A percentile compares a stretch with the other conserved stretches of the same genome.
These are phyloP conservation scores for Pythium oligandrum DNA, from an alignment of 352 stramenopile genomes.

Conservation along the genomic window DNA sequence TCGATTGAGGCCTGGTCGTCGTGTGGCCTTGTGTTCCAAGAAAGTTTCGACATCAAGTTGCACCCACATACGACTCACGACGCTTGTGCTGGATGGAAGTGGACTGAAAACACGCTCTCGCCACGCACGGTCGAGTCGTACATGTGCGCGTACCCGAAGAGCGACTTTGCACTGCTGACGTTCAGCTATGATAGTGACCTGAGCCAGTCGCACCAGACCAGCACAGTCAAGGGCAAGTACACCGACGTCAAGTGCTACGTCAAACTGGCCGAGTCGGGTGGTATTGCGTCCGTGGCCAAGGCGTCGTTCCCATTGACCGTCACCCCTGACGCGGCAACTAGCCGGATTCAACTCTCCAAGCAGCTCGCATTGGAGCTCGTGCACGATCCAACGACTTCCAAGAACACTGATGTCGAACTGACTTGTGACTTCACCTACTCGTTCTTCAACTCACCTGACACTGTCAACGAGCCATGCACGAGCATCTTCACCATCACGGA, in stretches of 20 bases:
- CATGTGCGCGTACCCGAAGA: conserved; percentile 51
- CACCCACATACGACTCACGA: conserved; percentile 29
- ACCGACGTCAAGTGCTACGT: background rate
- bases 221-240: conserved; percentile 14
- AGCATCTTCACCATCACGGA: too few relatives aligned
- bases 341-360: conserved; percentile 28
- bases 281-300: too few relatives aligned
- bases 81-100: conserved; percentile 23
- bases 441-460: conserved; percentile 7
- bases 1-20: conserved; percentile 51
- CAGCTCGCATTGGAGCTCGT: conserved; percentile 47
- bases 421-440: conserved; percentile 45
- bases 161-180: conserved; percentile 61
- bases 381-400: conserved; percentile 28
- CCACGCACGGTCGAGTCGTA: conserved; percentile 21
- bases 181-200: conserved; percentile 46
- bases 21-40: conserved; percentile 38
- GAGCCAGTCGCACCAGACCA: conserved; percentile 18
- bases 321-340: background rate
- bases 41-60: conserved; percentile 42
- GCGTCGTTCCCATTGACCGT: background rate
- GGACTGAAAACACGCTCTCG: conserved; percentile 32
- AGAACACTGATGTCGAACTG: conserved; percentile 33
- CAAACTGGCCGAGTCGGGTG: too few relatives aligned
- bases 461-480: too few relatives aligned